These are phyloP conservation scores for Microstegium vimineum DNA, from an alignment of 176 grass and related monocot species.

Conservation along the genomic window DNA sequence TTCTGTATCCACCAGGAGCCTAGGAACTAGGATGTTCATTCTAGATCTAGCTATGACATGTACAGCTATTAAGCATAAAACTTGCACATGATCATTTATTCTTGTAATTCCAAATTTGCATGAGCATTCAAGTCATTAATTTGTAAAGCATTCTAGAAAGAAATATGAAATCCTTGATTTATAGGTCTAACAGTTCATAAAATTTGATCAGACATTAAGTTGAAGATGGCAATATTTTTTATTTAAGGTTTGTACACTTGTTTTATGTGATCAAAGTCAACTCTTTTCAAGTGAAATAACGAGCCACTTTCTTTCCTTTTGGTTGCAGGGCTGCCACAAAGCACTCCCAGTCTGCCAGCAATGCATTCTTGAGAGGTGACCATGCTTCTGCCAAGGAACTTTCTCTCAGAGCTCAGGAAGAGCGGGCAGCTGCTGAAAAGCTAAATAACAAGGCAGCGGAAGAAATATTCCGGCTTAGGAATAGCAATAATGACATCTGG, in stretches of 20 bases:
- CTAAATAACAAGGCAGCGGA: constrained; percentile 72
- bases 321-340: constrained; percentile 62
- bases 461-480: constrained; percentile 68
- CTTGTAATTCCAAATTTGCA: constrained; percentile 1
- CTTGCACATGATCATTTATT: not conserved
- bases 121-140: not conserved
- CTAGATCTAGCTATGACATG: not conserved
- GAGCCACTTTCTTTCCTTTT: constrained; percentile 14
- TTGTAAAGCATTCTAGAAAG: not conserved
- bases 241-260: not conserved
- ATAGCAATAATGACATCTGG: constrained; percentile 59
- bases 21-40: not conserved
- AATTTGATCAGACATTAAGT: not conserved
- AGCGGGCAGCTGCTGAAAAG: constrained; percentile 55
- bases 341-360: constrained; percentile 74
- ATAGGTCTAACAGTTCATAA: not conserved
- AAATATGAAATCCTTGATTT: constrained; percentile 22
- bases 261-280: not conserved
- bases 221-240: not conserved
- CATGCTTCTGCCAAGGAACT: constrained; percentile 62
- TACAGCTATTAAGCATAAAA: not conserved
- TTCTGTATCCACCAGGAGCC: not conserved
- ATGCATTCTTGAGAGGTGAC: constrained; percentile 72
- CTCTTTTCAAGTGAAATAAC: not conserved
- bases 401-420: constrained; percentile 58